Evolutionary conservation across 305 asterid genomes (phyloP), one percentile per base, ranked within the genome.

Genomic region (Rubia occidens): DNA sequence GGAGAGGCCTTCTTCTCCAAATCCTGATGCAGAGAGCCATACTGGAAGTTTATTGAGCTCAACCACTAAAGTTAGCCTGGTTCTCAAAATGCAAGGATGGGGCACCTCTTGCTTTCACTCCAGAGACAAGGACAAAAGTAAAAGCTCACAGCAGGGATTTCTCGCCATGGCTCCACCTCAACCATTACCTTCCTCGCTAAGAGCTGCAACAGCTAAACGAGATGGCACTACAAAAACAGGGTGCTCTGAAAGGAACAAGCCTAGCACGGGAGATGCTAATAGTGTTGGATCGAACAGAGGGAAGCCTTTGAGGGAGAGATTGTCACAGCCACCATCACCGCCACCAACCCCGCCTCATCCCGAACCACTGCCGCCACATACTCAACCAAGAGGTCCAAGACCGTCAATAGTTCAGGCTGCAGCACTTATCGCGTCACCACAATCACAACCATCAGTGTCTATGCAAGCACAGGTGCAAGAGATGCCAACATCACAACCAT

Each of bases 301-400:
- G 95, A 90, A 88, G 94, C 84, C 97, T 76, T 88, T 90, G 90
- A 80, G 95, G 95, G 97, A 88, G 97, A 90, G 87, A 86, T 77
- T 79, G 74, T 79, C 79, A 44, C 80, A 77, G 60, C 74, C 72
- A 68, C 72, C 75, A 68, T 76, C 83, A 29, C 62, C 80, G 2
- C 71, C 82, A 56, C 70, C 79, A 10, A 70, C 72, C 14, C 72
- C 64, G 3, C 72, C 65, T 2, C 42, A 69, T 40, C 55, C 43
- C 40, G 55, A 26, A 29, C 65, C 54, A 55, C 75, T 61, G 32
- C 60, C 55, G 63, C 74, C 77, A 40, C 73, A 35, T 56, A 78
- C 64, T 71, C 72, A 68, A 67, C 76, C 67, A 39, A 62, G 15
- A 62, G 26, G 26, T 24, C 26, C 26, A 24, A 24, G 26, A 24